Evolutionary conservation across 2,329 filamentous ascomycete species (phyloP).

Genomic region (Alternaria viburni): DNA sequence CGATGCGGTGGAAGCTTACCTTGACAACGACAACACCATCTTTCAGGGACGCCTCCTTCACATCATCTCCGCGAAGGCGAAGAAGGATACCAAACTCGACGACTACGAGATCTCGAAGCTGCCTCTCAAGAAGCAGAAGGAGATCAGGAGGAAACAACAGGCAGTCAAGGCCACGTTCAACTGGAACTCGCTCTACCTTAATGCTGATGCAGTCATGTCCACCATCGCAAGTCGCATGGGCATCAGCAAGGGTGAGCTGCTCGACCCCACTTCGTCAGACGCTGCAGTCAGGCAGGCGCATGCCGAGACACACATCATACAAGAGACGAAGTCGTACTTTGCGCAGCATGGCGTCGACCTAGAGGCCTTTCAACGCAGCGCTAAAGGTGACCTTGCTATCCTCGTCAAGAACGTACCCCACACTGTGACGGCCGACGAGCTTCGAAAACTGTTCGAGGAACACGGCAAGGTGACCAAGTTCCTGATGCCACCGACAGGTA

Average conservation of each 20-base stretch:
- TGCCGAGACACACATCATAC: constrained; percentile 93
- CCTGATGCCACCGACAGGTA: constrained; percentile 89
- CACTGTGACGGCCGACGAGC: constrained; percentile 78
- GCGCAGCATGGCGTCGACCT: constrained; percentile 86
- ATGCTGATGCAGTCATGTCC: constrained; percentile 85
- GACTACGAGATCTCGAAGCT: constrained; percentile 90
- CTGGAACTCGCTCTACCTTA: constrained; percentile 99
- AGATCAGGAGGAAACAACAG: constrained; percentile 83
- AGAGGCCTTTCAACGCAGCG: constrained; percentile 84
- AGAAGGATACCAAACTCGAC: constrained; percentile 81
- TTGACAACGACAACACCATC: constrained; percentile 78
- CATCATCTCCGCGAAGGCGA: constrained; percentile 82
- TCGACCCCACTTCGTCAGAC: constrained; percentile 95
- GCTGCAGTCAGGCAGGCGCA: constrained; percentile 96
- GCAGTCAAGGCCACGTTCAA: constrained; percentile 82
- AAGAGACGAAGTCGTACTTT: constrained; percentile 95
- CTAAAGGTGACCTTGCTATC: constrained; percentile 85
- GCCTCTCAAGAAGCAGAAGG: constrained; percentile 91
- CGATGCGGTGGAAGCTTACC: constrained; percentile 78
- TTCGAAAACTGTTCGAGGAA: constrained; percentile 82
- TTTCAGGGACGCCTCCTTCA: constrained; percentile 94
- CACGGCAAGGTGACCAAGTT: constrained; percentile 82
- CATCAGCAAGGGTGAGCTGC: constrained; percentile 85
- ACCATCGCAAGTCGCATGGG: constrained; percentile 87
- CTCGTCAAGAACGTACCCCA: constrained; percentile 95